Base-by-base conservation (phyloP, 352 stramenopile genomes). In the Globisporangium apiculatum region DNA sequence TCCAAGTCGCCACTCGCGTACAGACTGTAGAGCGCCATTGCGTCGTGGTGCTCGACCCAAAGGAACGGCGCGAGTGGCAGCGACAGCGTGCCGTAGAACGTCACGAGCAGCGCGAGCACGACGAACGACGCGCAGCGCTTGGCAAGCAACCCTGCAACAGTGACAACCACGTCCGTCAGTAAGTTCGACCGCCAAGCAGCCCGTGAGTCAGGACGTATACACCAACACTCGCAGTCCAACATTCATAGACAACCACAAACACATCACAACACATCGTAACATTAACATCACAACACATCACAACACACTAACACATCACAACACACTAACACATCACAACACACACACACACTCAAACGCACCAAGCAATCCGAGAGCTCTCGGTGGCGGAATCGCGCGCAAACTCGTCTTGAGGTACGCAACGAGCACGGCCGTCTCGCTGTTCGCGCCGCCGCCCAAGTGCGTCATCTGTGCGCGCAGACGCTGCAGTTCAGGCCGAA, bases 41-140 rank as follows among this genome's bases (percentile, higher is more conserved):
- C 75, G 42, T 84, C 73, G 5, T 62, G 40, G 7, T 40, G 58
- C 49, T 91, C 80, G 1, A 72, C 78, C 4, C 58, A 63, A 15
- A 86, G 53, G 53, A 93, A 93, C 8, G 79, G 73, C 17, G 87
- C 31, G 45, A 89, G 58, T 35, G 83, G 71, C 15, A 88, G 17
- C 31, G 79, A 73, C 9, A 91, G 59, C 1, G 74, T 65, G 9
- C 80, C 79, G 45, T 68, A 77, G 52, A 87, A 87, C 48, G 78
- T 53, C 0, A 86, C 7, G 17, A 89, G 59, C 41, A 86, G 15
- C 3, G 43, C 57, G 2, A 79, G 72, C 37, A 79, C 72, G 5
- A 86, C 56, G 45, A 82, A 87, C 37, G 79, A 91, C 42, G 77
- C 41, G 58, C 82, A 91, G n/a, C 61, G 68, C 67, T 87, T 88